phyloP scores from a whole-genome alignment of 306 rosid species.

The Amphicarpaea edgeworthii region DNA sequence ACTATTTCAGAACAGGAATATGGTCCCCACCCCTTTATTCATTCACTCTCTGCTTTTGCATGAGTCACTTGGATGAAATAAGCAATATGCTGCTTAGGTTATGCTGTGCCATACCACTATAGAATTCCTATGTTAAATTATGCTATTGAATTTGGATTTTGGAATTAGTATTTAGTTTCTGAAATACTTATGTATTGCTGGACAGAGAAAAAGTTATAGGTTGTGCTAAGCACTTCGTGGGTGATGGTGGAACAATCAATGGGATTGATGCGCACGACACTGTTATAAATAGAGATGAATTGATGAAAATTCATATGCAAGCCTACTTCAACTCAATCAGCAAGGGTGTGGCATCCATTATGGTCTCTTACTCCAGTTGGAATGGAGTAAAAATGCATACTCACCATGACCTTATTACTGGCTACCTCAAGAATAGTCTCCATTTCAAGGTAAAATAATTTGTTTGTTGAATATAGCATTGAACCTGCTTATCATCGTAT shows the following conservation, averaged over 20 bases:
- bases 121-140: neutral
- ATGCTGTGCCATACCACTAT: no score
- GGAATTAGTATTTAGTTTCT: slow-evolving; percentile 33
- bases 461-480: slow-evolving; percentile 21
- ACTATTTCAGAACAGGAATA: slow-evolving; percentile 19
- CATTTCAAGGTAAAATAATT: slow-evolving; percentile 49
- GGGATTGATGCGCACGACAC: slow-evolving; percentile 57
- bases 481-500: neutral
- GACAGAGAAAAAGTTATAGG: slow-evolving; percentile 52
- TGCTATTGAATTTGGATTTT: slow-evolving; percentile 29
- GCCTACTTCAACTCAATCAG: slow-evolving; percentile 44
- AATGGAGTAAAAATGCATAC: slow-evolving; percentile 62
- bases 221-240: slow-evolving; percentile 57
- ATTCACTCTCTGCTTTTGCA: no score
- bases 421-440: slow-evolving; percentile 51
- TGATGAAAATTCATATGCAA: slow-evolving; percentile 58
- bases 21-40: no score
- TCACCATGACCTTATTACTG: slow-evolving; percentile 52
- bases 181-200: slow-evolving; percentile 21
- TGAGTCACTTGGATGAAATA: no score
- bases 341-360: slow-evolving; percentile 57
- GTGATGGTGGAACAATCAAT: slow-evolving; percentile 56
- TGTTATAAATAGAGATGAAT: slow-evolving; percentile 44
- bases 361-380: slow-evolving; percentile 66
- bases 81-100: no score